Base-by-base conservation (phyloP, 768 basidiomycete species). In the Suillus tomentosus region DNA sequence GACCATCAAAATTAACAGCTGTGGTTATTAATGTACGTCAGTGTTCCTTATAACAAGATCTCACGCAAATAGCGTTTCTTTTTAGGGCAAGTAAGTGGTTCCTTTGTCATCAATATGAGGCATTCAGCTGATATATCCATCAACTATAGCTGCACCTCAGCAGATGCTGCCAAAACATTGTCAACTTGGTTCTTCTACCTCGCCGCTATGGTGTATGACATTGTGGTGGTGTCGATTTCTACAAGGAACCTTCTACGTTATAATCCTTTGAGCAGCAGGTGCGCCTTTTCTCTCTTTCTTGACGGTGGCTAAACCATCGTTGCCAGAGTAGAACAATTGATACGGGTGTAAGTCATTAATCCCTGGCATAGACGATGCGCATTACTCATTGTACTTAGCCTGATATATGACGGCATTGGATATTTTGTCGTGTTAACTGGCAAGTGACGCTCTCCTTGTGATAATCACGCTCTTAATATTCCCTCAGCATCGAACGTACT, bases 131-230 rank as follows among this genome's bases (percentile, higher is more conserved):
- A 37, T 36, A 37, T 54, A 48, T 65, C 39, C 62, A 60, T 24
- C 13, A 14, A 34, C 50, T 7, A 61, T 65, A 89, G 88, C 65
- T 90, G 88, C 67, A 82, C 55, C 67, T 78, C 62, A 76, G 80
- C 75, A 66, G 75, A 65, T 69, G 62, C 48, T 65, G 70, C 64
- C n/a, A 61, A 65, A 48, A 66, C 81, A 17, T 79, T 83, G 2
- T 68, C 68, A 0, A 84, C 82, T 39, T 90, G 85, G 84, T 65
- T 81, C 6, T 87, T 84, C 75, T 90, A 90, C 68, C 77, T 83
- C 2, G 70, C 85, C 24, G 80, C 85, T 9, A 87, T 89, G 64
- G 57, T 79, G 13, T 90, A 85, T 70, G 89, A 91, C 68, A 71
- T 84, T 5, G 71, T 82, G 13, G 82, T 83, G 2, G 79, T 85